These are phyloP conservation scores for Auricularia auricula-judae DNA, from an alignment of 768 basidiomycete genomes.

Conservation along the genomic window DNA sequence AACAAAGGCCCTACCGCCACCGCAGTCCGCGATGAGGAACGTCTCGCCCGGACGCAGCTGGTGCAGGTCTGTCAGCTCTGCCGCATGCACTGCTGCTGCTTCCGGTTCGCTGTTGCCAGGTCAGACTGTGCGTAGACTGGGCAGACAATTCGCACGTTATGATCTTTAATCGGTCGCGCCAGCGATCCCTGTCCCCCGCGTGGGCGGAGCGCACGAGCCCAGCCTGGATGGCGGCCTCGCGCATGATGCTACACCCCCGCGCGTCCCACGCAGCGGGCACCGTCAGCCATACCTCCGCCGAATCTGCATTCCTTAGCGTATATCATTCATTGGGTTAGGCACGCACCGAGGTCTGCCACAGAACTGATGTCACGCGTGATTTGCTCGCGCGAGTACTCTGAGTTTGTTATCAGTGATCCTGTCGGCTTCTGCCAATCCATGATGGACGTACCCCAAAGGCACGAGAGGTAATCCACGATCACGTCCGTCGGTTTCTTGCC, in stretches of 20 bases:
- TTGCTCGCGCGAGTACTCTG: conserved; percentile 70
- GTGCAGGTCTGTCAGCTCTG: conserved; percentile 69
- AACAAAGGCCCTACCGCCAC: conserved; percentile 39
- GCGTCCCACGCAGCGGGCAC: conserved; percentile 91
- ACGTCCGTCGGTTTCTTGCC: conserved; percentile 70
- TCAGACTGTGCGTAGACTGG: neutral
- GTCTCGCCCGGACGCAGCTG: conserved; percentile 70
- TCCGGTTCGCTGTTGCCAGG: conserved; percentile 43
- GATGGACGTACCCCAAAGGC: conserved; percentile 41
- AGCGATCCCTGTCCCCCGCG: conserved; percentile 56
- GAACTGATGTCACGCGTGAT: conserved; percentile 81
- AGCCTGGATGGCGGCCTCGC: conserved; percentile 70
- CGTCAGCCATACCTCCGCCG: conserved; percentile 76
- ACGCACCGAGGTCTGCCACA: conserved; percentile 59
- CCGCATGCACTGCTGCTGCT: conserved; percentile 87
- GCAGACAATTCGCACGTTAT: conserved; percentile 43
- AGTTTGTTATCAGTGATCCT: too few relatives aligned
- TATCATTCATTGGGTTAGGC: too few relatives aligned
- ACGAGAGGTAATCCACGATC: conserved; percentile 73
- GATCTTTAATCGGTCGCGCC: conserved; percentile 74
- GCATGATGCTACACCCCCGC: conserved; percentile 75
- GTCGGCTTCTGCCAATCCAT: conserved; percentile 6
- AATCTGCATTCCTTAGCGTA: conserved; percentile 17
- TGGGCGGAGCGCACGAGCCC: conserved; percentile 64
- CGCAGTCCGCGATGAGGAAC: conserved; percentile 88